Base-by-base conservation (phyloP, 108 stramenopile genomes). In the Asterionellopsis glacialis region DNA sequence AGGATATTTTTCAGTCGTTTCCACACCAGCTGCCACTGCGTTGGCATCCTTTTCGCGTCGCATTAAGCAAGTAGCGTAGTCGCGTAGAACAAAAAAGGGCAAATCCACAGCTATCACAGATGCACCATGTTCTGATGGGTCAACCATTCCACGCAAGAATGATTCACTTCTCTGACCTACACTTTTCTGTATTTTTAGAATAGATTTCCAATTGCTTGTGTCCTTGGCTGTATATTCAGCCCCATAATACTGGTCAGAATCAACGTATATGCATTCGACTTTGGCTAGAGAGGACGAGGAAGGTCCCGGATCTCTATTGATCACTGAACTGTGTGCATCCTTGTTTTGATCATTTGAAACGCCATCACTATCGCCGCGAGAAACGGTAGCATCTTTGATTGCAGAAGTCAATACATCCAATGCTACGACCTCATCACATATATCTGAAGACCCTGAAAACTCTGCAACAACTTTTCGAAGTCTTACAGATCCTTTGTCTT, bases 231-330 rank as follows among this genome's bases (percentile, higher is more conserved):
- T 53, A n/a, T 69, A 59, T 45, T 67, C 78, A 44, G 16, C 38
- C 14, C 68, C 71, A 67, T 64, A 91, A 61, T 78, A 91, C 59
- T 85, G 84, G 48, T 87, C 86, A 13, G 76, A 58, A 9, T 79
- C 74, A 48, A 91, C 74, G 51, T 76, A 86, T 11, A 87, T 79
- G 51, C 86, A 91, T 21, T 88, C 84, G 15, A 85, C 52, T 24
- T 65, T 59, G 14, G 69, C 28, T 23, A 43, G 23, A 43, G 33
- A 25, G 3, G 19, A 48, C 47, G 47, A 7, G 5, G 33, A 33
- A 7, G 33, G 33, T 33, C 33, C 33, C 7, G 33, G 33, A 33
- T 33, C 33, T 33, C 33, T 33, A 22, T 23, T 51, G 7, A 19
- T 50, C 47, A 11, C 11, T n/a, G 21, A 19, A 44, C 15, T 57